Percentiles rank a stretch among this genome's conserved stretches.
Conservation (phyloP, 192 early-diverging fungal genomes). For the Geranomyces variabilis region DNA sequence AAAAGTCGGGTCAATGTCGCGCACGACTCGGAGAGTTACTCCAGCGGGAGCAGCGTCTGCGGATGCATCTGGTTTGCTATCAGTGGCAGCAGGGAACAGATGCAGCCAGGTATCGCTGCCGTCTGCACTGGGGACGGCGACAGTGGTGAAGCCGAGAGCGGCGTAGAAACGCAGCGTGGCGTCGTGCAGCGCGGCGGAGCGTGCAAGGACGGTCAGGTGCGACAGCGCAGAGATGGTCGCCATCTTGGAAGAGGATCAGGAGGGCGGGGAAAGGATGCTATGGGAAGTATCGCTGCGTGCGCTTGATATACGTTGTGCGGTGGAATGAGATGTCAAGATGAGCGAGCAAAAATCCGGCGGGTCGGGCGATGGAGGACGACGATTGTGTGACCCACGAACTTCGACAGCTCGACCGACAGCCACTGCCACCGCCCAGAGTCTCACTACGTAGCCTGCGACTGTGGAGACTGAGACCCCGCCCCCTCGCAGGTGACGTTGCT, state of each 20-base stretch:
- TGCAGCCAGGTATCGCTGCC: constrained; percentile 57
- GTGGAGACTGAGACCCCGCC: too few species aligned
- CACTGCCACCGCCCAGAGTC: too few species aligned
- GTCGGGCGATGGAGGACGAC: too few species aligned
- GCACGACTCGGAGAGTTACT: constrained; percentile 20
- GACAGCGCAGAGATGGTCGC: constrained; percentile 37
- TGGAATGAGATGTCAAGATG: too few species aligned
- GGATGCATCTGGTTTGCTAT: constrained; percentile 25
- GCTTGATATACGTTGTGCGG: too few species aligned
- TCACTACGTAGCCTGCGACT: too few species aligned
- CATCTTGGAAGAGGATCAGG: background rate
- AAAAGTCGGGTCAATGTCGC: constrained; percentile 15
- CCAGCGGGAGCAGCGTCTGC: constrained; percentile 5
- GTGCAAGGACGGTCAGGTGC: constrained; percentile 42
- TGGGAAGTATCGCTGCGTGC: too few species aligned
- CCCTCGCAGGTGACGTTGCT: too few species aligned
- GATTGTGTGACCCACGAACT: too few species aligned
- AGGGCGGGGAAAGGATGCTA: too few species aligned
- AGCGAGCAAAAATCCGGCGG: too few species aligned
- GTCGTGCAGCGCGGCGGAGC: constrained; percentile 27
- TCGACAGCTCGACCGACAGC: too few species aligned
- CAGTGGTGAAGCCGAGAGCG: constrained; percentile 58
- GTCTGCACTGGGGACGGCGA: constrained; percentile 48
- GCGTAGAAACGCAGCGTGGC: constrained; percentile 58
- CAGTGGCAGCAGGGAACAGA: constrained; percentile 44